phyloP scores from a whole-genome alignment of 192 early-diverging fungal genomes.

The Pilaira anomala region DNA sequence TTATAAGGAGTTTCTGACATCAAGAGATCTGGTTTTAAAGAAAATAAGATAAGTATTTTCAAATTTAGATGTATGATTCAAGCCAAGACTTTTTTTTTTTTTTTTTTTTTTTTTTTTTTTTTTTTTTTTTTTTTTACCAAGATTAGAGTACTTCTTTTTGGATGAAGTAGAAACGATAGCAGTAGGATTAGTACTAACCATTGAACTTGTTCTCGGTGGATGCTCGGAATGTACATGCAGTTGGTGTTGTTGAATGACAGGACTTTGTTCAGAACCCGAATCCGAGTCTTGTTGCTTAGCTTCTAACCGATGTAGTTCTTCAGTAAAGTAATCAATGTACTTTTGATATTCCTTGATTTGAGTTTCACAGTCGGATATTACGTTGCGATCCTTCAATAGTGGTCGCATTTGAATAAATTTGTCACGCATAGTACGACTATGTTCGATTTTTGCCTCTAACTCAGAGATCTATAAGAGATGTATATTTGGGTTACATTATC shows the following conservation, averaged over 20 bases:
- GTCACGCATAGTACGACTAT: constrained; percentile 39
- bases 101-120: too few species aligned
- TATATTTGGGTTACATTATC: constrained; percentile 13
- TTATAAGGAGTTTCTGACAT: constrained; percentile 66
- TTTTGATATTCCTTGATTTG: constrained; percentile 62
- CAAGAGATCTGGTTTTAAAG: constrained; percentile 58
- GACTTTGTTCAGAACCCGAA: constrained; percentile 19
- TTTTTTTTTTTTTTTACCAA: constrained; percentile 12
- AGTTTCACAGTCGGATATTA: constrained; percentile 72
- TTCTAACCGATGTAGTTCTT: constrained; percentile 60
- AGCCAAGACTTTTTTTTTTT: too few species aligned
- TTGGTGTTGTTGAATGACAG: neutral
- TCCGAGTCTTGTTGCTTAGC: constrained; percentile 35
- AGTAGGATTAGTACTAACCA: constrained; percentile 5
- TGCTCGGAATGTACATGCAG: neutral
- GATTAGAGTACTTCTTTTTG: constrained; percentile 27
- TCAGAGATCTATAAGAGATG: constrained; percentile 33
- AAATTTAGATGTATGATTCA: too few species aligned
- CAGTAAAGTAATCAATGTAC: constrained; percentile 64
- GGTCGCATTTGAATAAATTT: constrained; percentile 53
- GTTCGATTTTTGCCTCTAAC: constrained; percentile 36
- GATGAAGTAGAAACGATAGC: neutral
- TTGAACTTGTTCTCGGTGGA: constrained; percentile 22
- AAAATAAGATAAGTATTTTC: constrained; percentile 27
- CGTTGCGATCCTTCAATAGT: constrained; percentile 55